Conservation (phyloP, 441 rosid species). For the Biscutella laevigata region DNA sequence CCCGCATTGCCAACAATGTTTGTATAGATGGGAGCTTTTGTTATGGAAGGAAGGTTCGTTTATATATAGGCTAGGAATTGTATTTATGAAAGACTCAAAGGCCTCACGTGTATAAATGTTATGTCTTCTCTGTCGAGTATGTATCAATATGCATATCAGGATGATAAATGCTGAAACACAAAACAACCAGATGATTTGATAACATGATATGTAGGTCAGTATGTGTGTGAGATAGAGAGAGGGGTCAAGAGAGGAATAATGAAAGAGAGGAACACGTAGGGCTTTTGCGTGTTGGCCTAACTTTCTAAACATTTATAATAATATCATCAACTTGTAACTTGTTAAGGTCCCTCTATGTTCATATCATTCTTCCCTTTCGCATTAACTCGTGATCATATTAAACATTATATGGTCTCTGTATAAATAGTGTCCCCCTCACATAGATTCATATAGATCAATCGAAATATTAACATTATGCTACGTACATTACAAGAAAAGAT, state of each 20-base stretch:
- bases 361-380: slow-evolving; percentile 39
- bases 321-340: slow-evolving; percentile 24
- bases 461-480: too few relatives aligned
- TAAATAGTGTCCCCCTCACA: too few relatives aligned
- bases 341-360: slow-evolving; percentile 28
- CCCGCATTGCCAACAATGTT: slow-evolving; percentile 19
- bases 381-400: background rate
- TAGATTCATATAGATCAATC: too few relatives aligned
- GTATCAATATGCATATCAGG: background rate
- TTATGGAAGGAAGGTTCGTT: slow-evolving; percentile 10
- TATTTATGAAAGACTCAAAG: slow-evolving; percentile 22
- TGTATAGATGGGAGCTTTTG: slow-evolving; percentile 12
- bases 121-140: background rate
- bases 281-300: slow-evolving; percentile 67
- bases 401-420: background rate
- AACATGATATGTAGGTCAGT: background rate
- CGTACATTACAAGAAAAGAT: too few relatives aligned
- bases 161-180: slow-evolving; percentile 8
- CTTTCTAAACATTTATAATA: slow-evolving; percentile 33
- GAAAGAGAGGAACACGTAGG: slow-evolving; percentile 58
- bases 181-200: slow-evolving; percentile 1
- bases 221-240: background rate
- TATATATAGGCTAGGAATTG: slow-evolving; percentile 23
- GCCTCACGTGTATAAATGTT: too few relatives aligned
- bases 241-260: slow-evolving; percentile 30